Percentiles rank a stretch among this genome's conserved stretches.
Conservation (phyloP, 257 asterid genomes). For the Plectranthus barbatus region DNA sequence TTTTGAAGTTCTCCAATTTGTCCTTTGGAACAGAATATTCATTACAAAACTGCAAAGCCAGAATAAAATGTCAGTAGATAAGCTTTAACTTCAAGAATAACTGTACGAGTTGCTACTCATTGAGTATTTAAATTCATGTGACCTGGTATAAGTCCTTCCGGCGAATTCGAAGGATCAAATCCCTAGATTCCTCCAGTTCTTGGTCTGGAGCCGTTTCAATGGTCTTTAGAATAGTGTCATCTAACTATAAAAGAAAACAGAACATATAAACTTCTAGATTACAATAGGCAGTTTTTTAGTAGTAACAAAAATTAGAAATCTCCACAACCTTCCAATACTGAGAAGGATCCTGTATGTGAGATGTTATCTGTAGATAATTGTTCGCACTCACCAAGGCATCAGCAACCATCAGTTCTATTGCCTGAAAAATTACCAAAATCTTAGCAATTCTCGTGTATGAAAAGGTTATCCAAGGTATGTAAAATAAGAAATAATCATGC, state of each 20-base stretch:
- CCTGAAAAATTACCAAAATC: slow-evolving; percentile 36
- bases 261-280: background rate
- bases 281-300: background rate
- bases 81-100: background rate
- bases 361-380: slow-evolving; percentile 56
- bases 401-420: slow-evolving; percentile 79
- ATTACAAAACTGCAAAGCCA: slow-evolving; percentile 67
- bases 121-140: background rate
- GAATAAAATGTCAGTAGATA: slow-evolving; percentile 12
- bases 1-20: slow-evolving; percentile 61
- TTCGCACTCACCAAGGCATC: slow-evolving; percentile 90
- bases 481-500: background rate
- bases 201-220: slow-evolving; percentile 77
- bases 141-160: slow-evolving; percentile 89
- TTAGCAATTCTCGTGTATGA: background rate
- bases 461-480: background rate
- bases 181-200: slow-evolving; percentile 76
- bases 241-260: slow-evolving; percentile 47
- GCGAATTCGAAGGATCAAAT: slow-evolving; percentile 76
- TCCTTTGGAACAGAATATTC: slow-evolving; percentile 90
- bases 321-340: slow-evolving; percentile 80
- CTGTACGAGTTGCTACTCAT: background rate
- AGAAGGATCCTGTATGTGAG: slow-evolving; percentile 74
- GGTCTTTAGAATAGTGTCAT: slow-evolving; percentile 75
- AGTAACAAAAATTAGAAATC: slow-evolving; percentile 16